Evolutionary conservation across 352 stramenopile species (phyloP).

Genomic region (Globisporangium paddicum): DNA sequence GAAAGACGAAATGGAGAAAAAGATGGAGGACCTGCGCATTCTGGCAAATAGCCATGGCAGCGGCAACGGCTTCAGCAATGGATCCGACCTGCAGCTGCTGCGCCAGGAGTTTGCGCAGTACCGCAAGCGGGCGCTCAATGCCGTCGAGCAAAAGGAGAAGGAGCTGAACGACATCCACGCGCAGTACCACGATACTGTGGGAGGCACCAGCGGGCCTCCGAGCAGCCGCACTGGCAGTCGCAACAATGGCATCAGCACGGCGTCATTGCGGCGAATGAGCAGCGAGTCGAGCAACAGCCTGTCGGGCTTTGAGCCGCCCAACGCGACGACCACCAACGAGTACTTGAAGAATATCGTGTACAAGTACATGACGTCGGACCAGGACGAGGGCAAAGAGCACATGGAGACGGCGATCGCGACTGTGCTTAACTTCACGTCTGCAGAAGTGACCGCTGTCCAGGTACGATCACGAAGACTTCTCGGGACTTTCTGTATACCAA

Average conservation of each 20-base stretch:
- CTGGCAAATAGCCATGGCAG: conserved; percentile 27
- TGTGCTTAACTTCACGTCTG: conserved; percentile 78
- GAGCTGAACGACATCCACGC: conserved; percentile 66
- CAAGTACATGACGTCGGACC: conserved; percentile 89
- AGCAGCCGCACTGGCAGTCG: conserved; percentile 44
- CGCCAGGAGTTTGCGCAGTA: conserved; percentile 81
- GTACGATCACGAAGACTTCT: conserved; percentile 6
- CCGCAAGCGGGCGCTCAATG: conserved; percentile 68
- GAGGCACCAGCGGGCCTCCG: conserved; percentile 19
- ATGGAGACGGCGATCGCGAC: conserved; percentile 89
- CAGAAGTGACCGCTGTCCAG: conserved; percentile 59
- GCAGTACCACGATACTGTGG: conserved; percentile 42
- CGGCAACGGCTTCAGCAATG: conserved; percentile 16
- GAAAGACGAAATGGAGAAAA: conserved; percentile 74
- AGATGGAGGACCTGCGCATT: conserved; percentile 59
- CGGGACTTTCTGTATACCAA: neutral
- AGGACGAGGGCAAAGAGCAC: conserved; percentile 80
- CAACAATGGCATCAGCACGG: conserved; percentile 28
- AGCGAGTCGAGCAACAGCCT: conserved; percentile 76
- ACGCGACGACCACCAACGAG: conserved; percentile 80
- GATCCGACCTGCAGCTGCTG: conserved; percentile 59
- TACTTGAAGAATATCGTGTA: conserved; percentile 91
- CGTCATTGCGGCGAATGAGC: conserved; percentile 62
- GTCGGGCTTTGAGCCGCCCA: conserved; percentile 74
- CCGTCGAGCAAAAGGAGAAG: conserved; percentile 81